Base-by-base conservation (phyloP, 805 yeast species). In the Starmerella stellata region DNA sequence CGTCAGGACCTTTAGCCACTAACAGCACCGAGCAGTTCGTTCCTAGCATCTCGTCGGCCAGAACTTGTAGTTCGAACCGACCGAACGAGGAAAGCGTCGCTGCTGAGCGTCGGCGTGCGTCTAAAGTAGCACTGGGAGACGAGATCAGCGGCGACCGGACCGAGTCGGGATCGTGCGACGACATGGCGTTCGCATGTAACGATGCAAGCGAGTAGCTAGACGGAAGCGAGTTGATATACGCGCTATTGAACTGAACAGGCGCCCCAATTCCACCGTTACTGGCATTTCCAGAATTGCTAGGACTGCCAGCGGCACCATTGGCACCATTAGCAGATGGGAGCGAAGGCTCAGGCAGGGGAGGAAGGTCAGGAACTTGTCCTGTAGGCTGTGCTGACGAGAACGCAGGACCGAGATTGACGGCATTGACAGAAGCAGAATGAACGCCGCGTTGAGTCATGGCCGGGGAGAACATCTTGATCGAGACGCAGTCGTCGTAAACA, bases 391-490 rank as follows among this genome's bases (percentile, higher is more conserved):
- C n/a, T n/a, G n/a, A n/a, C 16, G 32, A 29, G 32, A 29, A 29
- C 16, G 32, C 32, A 13, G 32, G 7, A 9, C 32, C 32, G n/a
- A 32, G 18, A 5, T 15, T 15, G 13, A 15, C 11, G 20, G 11
- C n/a, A 25, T n/a, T n/a, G 16, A 15, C 19, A 5, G 25, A 32
- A 14, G 35, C 23, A 7, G 25, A 13, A 14, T 23, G 23, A 5
- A 7, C 15, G 15, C 11, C 8, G 8, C 25, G n/a, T 15, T 32
- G 35, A 44, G 8, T 20, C 38, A 34, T 13, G n/a, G 59, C 63
- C 1, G 66, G 54, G 1, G 63, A 58, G 38, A 53, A 63, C 35
- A 61, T 48, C 15, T 59, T 52, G 5, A 63, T 42, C 46, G 61
- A 45, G 15, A 48, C 42, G 3, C 39, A 38, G 15, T 43, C 44